A percentile compares a stretch with the other conserved stretches of the same genome.
These are phyloP conservation scores for Phialocephala sp. DNA, from an alignment of 2,329 filamentous ascomycete genomes.

Conservation along the genomic window DNA sequence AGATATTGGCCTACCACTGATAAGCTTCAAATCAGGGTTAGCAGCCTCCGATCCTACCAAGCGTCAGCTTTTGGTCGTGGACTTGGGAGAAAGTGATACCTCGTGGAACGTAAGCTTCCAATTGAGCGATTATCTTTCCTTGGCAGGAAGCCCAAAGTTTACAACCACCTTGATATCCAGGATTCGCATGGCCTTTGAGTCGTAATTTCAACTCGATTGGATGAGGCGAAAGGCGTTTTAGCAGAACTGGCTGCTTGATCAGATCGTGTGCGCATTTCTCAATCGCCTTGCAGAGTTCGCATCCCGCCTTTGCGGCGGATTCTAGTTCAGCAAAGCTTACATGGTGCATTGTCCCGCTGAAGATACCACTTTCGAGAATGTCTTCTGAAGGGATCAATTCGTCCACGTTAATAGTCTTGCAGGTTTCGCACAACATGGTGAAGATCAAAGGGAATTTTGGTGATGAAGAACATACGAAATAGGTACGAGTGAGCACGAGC, in stretches of 20 bases:
- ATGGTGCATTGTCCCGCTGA: constrained; percentile 17
- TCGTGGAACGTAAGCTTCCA: constrained; percentile 11
- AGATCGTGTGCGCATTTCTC: constrained; percentile 9
- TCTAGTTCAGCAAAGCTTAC: constrained; percentile 9
- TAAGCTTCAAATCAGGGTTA: constrained; percentile 7
- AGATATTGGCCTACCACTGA: constrained; percentile 8
- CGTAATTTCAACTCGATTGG: constrained; percentile 7
- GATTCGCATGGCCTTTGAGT: constrained; percentile 9
- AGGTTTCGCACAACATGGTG: constrained; percentile 16
- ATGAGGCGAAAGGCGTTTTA: background rate
- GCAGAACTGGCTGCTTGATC: constrained; percentile 11
- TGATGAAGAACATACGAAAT: too few relatives aligned
- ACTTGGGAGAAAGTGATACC: constrained; percentile 5
- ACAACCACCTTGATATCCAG: constrained; percentile 12
- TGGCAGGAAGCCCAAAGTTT: constrained; percentile 11
- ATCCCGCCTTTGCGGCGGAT: constrained; percentile 12
- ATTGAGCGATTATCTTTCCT: constrained; percentile 11
- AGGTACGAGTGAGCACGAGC: too few relatives aligned
- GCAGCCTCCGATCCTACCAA: constrained; percentile 5
- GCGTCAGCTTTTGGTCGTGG: background rate
- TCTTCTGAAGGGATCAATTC: constrained; percentile 16
- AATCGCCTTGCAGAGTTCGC: constrained; percentile 15
- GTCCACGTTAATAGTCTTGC: constrained; percentile 13
- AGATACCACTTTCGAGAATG: constrained; percentile 7
- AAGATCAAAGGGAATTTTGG: background rate